Base-by-base conservation (phyloP, 768 basidiomycete genomes). In the Mycena albidolilacea region DNA sequence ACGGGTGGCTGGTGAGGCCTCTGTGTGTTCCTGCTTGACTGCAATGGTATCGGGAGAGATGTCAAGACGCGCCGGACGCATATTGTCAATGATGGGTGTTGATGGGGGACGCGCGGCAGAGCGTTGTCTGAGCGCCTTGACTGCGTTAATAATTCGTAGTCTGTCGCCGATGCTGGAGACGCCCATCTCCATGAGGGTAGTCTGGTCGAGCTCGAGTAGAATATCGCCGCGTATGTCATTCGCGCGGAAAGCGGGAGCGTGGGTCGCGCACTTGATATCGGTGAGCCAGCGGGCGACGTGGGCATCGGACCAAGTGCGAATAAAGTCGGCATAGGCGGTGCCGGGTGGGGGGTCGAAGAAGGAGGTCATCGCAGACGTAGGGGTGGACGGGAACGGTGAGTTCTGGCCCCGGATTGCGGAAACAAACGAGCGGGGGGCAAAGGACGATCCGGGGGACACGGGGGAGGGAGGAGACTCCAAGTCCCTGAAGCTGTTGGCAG, bases 191-290 rank as follows among this genome's bases (percentile, higher is more conserved):
- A 92, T 95, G 62, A 99, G 84, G 2, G 91, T 93, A 8, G 85
- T 82, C 81, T 97, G 95, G 79, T 99, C 97, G 57, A 99, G 85
- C 74, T 99, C 98, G 62, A 98, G 87, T 19, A 99, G 84, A 23
- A 99, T 92, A 79, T 95, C 93, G 7, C 97, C 97, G 63, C 95
- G 85, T 77, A 99, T 97, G 79, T 99, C 97, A 83, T 97, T 94
- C 5, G 88, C 86, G 60, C 87, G 89, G 85, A 99, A 99, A 0
- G 87, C 85, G 9, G 86, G 81, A 11, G 92, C 90, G 78, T 92
- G 93, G 48, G 86, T 85, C 0, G 84, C 88, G 77, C 96, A 96
- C 78, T 90, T 93, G 77, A 94, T 91, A 19, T 95, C 90, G 0
- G 86, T 77, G 43, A 99, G 87, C 94, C 97, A 99, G 59, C 85